Evolutionary conservation across 139 green algal species (phyloP), one percentile per base, ranked within the genome.

Genomic region (Chlamydomonas sphaeroides): DNA sequence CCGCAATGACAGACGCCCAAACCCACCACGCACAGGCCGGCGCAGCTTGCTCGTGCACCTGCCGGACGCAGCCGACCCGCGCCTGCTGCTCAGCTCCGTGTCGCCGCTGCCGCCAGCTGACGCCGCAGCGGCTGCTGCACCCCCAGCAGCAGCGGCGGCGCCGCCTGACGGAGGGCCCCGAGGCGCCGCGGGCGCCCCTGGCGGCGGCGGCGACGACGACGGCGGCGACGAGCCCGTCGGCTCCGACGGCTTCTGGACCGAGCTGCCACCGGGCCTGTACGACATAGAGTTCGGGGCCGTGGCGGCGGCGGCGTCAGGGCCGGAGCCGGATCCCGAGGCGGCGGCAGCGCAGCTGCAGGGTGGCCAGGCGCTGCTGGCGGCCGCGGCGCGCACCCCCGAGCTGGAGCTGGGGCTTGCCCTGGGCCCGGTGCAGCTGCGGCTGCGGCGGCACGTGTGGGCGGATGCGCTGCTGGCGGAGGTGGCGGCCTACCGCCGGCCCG

Each of bases 1-100:
- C n/a, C n/a, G n/a, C n/a, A n/a, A n/a, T n/a, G n/a, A n/a, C n/a
- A n/a, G n/a, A n/a, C n/a, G n/a, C n/a, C n/a, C n/a, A n/a, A n/a
- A n/a, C n/a, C n/a, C n/a, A n/a, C n/a, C n/a, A n/a, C n/a, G n/a
- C n/a, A n/a, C 75, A 92, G 93, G 94, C 18, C 80, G 89, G 2
- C 79, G 91, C 62, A 96, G 92, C 78, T 89, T 98, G 71, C 83
- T 98, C 59, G 32, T 93, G 28, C 93, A 96, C 48, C 68, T 56
- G 38, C 89, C 93, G 7, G 38, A 49, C n/a, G 30, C 25, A 8
- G 23, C 30, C 11, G 84, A 88, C 66, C 61, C 84, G 10, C 65
- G 78, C 23, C 61, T 96, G n/a, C 78, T 93, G 28, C 49, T 94
- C 26, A 78, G 82, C 36, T 95, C 93, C 2, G 66, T 80, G 6